Evolutionary conservation across 305 asterid genomes (phyloP), one percentile per base, ranked within the genome.

Genomic region (Fraxinus baroniana): DNA sequence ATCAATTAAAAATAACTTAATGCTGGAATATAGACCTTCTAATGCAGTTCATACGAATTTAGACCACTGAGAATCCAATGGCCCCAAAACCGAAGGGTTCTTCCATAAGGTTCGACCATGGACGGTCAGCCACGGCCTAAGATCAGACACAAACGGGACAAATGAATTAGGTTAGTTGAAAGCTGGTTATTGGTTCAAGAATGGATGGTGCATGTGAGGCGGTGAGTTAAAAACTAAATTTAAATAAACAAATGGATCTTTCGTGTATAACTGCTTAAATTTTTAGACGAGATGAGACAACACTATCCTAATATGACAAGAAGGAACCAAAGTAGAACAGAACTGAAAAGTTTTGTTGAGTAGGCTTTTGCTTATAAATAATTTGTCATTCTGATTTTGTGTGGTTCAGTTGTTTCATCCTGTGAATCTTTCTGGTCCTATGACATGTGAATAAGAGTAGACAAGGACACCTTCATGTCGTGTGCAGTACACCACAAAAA

Each of bases 311-410:
- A 52, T 71, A 76, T 52, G 20, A 77, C 5, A 30, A 70, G 41
- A 55, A 37, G 46, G 57, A 70, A 74, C 57, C 52, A 36, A 33
- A 36, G 20, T 81, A 70, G 78, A 62, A 64, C 75, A 76, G 71
- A 77, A 72, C 83, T 60, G 76, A 73, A 41, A 78, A 36, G 44
- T 72, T 74, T 74, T 78, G 57, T 86, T 74, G 83, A 68, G 83
- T 80, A 80, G 86, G 84, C 30, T 70, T 79, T 33, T 76, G 52
- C 60, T 39, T 78, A 24, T 24, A 78, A 41, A 46, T 46, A 41
- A 57, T 76, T 85, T 41, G 80, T 39, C 44, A 44, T 78, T 83
- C 41, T 66, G 36, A 52, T 76, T 64, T 68, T 82, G 78, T 74
- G 85, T 60, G 70, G 78, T 75, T 82, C 39, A 22, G 33, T 35